Conservation (phyloP, 1,284 basidiomycete species). For the Ceratobasidium papillatum region DNA sequence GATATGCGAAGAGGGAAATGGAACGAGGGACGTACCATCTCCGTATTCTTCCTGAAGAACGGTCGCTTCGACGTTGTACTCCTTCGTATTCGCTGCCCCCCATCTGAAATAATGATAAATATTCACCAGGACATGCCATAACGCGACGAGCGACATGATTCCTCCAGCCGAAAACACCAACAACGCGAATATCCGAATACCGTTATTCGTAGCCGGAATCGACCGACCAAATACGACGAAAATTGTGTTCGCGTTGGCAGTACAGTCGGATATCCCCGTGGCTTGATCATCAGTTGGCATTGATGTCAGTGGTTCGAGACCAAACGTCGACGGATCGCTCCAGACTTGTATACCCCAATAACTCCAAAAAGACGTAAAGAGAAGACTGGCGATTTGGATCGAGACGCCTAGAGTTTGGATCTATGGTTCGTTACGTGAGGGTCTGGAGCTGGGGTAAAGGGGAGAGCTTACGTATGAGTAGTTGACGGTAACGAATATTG, state of each 20-base stretch:
- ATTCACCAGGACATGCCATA: background rate
- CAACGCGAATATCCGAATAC: constrained; percentile 23
- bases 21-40: background rate
- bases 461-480: constrained; percentile 18
- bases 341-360: constrained; percentile 36
- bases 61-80: background rate
- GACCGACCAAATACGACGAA: constrained; percentile 22
- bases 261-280: too few relatives aligned
- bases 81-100: background rate
- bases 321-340: background rate
- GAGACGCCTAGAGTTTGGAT: constrained; percentile 27
- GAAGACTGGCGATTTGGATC: background rate
- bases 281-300: too few relatives aligned
- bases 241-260: constrained; percentile 4
- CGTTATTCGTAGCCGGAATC: constrained; percentile 14
- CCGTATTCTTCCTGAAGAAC: background rate
- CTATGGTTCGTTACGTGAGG: background rate
- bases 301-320: constrained; percentile 3
- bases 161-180: background rate
- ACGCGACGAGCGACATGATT: background rate
- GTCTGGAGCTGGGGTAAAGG: too few relatives aligned
- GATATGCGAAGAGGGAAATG: background rate
- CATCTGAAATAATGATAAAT: background rate
- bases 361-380: constrained; percentile 8
- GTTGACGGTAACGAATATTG: constrained; percentile 10